A percentile compares a stretch with the other conserved stretches of the same genome.
Evolutionary conservation across 2,329 filamentous ascomycete genomes (phyloP).

Genomic region (Blumeriella jaapii): DNA sequence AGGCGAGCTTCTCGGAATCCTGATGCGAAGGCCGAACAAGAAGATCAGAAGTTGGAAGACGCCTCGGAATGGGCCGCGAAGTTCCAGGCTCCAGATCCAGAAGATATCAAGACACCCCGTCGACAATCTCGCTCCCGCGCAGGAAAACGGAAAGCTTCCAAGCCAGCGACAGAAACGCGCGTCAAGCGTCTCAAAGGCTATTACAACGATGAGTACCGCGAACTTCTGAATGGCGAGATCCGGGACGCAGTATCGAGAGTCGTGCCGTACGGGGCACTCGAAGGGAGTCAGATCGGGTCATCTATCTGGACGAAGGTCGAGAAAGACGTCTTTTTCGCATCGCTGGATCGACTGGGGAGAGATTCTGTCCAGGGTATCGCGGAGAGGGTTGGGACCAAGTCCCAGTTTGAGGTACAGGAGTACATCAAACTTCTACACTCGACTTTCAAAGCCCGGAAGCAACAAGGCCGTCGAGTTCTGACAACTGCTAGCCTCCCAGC

Average conservation of each 20-base stretch:
- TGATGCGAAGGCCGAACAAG: neutral
- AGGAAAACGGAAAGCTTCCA: slow-evolving; percentile 17
- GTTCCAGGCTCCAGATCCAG: slow-evolving; percentile 17
- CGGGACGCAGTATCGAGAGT: slow-evolving; percentile 34
- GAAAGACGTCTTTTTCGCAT: slow-evolving; percentile 58
- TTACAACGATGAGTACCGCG: slow-evolving; percentile 39
- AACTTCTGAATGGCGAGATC: slow-evolving; percentile 45
- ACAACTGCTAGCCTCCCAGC: slow-evolving; percentile 51
- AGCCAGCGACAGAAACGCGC: slow-evolving; percentile 13
- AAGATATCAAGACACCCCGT: slow-evolving; percentile 17
- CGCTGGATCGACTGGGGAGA: slow-evolving; percentile 51
- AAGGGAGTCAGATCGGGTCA: slow-evolving; percentile 51
- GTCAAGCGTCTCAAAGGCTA: slow-evolving; percentile 28
- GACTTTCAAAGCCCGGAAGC: slow-evolving; percentile 28
- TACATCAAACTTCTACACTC: slow-evolving; percentile 53
- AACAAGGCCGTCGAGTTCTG: slow-evolving; percentile 26
- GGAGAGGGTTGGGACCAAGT: slow-evolving; percentile 55
- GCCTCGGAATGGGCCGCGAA: slow-evolving; percentile 21
- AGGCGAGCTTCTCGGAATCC: neutral
- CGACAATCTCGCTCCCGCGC: slow-evolving; percentile 3
- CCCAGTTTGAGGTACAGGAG: slow-evolving; percentile 58
- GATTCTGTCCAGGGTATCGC: slow-evolving; percentile 53
- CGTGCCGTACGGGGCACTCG: slow-evolving; percentile 26
- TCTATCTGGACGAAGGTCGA: slow-evolving; percentile 60
- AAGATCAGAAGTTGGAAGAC: slow-evolving; percentile 12